Evolutionary conservation across 2,329 filamentous ascomycete species (phyloP).

Genomic region (Grosmannia clavigera): DNA sequence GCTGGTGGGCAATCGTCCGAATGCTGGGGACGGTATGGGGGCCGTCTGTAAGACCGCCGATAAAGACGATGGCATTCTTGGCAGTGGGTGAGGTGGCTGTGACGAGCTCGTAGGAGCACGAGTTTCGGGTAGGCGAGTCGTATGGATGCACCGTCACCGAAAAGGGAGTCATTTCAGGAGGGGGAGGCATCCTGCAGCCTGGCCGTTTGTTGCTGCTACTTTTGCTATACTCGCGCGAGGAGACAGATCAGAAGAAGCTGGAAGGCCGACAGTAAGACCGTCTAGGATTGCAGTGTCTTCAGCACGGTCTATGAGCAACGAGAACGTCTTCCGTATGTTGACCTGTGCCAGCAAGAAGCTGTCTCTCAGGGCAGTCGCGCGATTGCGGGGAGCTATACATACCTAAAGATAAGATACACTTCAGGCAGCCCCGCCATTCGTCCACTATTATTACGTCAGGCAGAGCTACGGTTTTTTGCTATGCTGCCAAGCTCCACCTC

Average conservation of each 20-base stretch:
- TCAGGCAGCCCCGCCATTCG: neutral
- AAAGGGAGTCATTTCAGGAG: slow-evolving; percentile 7
- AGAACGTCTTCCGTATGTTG: neutral
- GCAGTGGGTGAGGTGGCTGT: slow-evolving; percentile 6
- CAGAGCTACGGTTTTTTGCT: neutral
- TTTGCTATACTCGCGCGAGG: neutral
- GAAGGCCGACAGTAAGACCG: too few relatives aligned
- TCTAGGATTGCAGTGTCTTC: too few relatives aligned
- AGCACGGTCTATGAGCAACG: neutral
- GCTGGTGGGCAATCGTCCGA: slow-evolving; percentile 29
- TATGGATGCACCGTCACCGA: slow-evolving; percentile 17
- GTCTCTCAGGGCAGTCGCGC: neutral
- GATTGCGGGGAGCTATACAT: neutral
- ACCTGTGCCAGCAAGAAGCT: neutral
- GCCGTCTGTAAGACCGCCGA: slow-evolving; percentile 59
- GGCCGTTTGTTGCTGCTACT: neutral
- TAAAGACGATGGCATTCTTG: slow-evolving; percentile 51
- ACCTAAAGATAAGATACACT: neutral
- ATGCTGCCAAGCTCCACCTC: neutral
- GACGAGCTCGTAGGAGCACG: slow-evolving; percentile 16
- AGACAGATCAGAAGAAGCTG: neutral
- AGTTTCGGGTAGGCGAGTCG: slow-evolving; percentile 12
- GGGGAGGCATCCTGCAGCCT: neutral
- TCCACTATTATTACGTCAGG: neutral
- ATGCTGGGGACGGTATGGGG: slow-evolving; percentile 52